Evolutionary conservation across 1,284 basidiomycete genomes (phyloP), one percentile per base, ranked within the genome.

Genomic region (Sanghuangporus weigelae): DNA sequence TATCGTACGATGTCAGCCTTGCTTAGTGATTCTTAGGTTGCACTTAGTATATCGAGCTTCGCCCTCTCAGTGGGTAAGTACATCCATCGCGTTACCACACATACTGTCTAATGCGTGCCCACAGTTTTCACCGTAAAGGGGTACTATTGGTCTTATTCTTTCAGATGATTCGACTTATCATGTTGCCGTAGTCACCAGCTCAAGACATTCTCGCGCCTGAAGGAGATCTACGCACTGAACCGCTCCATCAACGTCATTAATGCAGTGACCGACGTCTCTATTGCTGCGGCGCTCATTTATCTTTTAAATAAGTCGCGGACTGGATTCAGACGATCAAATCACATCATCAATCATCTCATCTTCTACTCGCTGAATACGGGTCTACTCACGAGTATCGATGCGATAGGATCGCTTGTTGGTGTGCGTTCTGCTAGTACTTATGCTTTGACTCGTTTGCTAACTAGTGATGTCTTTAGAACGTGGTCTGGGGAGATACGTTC

Each of bases 281-380:
- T 66, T 38, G 63, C 65, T n/a, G 23, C 36, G 5, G 14, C 59
- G 2, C 65, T 66, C 35, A 64, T 64, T 39, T 64, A 14, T n/a
- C 60, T 66, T n/a, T 35, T 66, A 21, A 58, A 66, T n/a, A 19
- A 44, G 16, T 62, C 59, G 36, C 53, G 65, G 6, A 66, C 65
- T 11, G 65, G 65, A 11, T 66, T 64, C 59, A 36, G 36, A n/a
- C 48, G 59, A 5, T 64, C 65, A 16, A 63, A 66, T n/a, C 55
- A 26, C 44, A 66, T 66, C 23, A 62, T 66, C 48, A 66, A 64
- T 39, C 55, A 60, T 10, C 62, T 66, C 11, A 66, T 66, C 54
- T 26, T 64, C 36, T 66, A 64, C 59, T 58, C 63, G 7, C 46
- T 66, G 39, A 66, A 66, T 26, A 66, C 65, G 10, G 65, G 65